Evolutionary conservation across 495 filamentous ascomycete genomes (phyloP).

Genomic region (Peziza echinospora): DNA sequence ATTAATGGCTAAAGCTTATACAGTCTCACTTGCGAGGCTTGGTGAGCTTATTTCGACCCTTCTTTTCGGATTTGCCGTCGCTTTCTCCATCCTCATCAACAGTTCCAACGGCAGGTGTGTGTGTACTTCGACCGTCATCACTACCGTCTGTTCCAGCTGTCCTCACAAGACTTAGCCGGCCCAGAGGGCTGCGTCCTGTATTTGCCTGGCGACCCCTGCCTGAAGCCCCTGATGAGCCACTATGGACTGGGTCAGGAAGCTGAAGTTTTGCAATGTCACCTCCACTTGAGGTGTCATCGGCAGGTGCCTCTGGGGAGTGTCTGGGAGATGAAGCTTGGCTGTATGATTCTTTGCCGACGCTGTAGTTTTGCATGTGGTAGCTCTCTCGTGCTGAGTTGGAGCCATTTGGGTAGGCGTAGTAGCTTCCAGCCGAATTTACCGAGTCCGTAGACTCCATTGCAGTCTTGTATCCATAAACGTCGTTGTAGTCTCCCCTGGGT

Average conservation of each 20-base stretch:
- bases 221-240: conserved; percentile 2
- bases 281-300: conserved; percentile 1
- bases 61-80: neutral
- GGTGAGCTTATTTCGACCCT: neutral
- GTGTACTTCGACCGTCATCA: neutral
- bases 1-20: neutral
- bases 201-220: conserved; percentile 6
- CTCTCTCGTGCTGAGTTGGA: conserved; percentile 4
- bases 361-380: conserved; percentile 14
- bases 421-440: conserved; percentile 17
- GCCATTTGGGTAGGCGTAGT: conserved; percentile 10
- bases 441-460: conserved; percentile 28
- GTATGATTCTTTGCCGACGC: conserved; percentile 13
- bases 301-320: conserved; percentile 1
- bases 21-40: no score
- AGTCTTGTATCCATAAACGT: conserved; percentile 21
- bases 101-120: neutral
- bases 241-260: conserved; percentile 15
- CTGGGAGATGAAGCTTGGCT: conserved; percentile 11
- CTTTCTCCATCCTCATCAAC: neutral
- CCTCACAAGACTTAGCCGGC: conserved; percentile 16
- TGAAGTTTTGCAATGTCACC: conserved; percentile 7
- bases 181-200: conserved; percentile 17
- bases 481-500: conserved; percentile 29
- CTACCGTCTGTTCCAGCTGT: conserved; percentile 14